Evolutionary conservation across 495 filamentous ascomycete genomes (phyloP).

Genomic region (Neurospora sp.): DNA sequence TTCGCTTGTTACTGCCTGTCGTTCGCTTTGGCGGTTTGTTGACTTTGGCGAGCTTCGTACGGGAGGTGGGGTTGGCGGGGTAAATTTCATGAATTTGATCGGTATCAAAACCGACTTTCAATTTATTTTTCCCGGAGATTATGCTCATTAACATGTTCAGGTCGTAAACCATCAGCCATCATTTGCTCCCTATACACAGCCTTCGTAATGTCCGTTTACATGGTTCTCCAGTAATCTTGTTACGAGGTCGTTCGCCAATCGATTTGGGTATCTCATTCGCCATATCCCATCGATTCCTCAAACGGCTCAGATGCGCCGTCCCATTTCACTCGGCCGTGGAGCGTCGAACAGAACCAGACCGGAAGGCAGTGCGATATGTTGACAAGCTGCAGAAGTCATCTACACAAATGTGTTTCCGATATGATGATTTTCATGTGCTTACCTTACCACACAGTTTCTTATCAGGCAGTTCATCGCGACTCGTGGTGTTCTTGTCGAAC

Average conservation of each 20-base stretch:
- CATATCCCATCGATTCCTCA: not conserved
- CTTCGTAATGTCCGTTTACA: not conserved
- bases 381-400: not conserved
- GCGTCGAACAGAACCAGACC: not conserved
- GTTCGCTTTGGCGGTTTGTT: constrained; percentile 5
- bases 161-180: not conserved
- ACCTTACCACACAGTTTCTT: not conserved
- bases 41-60: constrained; percentile 2
- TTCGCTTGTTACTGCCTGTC: not conserved
- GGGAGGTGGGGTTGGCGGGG: constrained; percentile 23
- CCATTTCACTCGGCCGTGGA: too few relatives aligned
- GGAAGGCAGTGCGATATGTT: not conserved
- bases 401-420: not conserved
- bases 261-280: not conserved
- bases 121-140: not conserved
- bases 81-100: constrained; percentile 5
- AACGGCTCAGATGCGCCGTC: not conserved
- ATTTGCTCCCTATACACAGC: not conserved
- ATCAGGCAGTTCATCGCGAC: not conserved
- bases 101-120: not conserved
- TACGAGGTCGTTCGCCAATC: not conserved
- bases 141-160: not conserved
- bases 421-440: not conserved
- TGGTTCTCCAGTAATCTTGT: not conserved
- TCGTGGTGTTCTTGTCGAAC: not conserved